Evolutionary conservation across 306 rosid species (phyloP), one percentile per base, ranked within the genome.

Genomic region (Vigna unguiculata): DNA sequence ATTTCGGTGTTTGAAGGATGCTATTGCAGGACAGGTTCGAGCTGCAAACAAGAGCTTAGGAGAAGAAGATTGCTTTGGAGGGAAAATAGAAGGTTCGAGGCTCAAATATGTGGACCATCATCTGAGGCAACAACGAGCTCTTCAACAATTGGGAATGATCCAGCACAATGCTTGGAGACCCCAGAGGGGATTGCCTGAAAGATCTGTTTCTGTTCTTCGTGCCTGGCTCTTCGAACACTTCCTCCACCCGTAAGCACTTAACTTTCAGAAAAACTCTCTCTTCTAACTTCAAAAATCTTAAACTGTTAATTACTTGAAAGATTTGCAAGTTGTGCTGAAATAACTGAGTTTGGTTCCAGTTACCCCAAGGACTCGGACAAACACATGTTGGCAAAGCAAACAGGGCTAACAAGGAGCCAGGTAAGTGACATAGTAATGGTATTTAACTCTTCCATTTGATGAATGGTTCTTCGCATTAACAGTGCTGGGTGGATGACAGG

Each of bases 141-240:
- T 96, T 40, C 99, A 96, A 76, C 99, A 96, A 36, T 86, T 96
- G 91, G 99, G 99, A 78, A 91, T 96, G 99, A 93, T 96, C 90
- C 99, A 96, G 88, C 98, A 96, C 79, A 96, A 96, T 77, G 99
- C 99, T 75, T 96, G 99, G 99, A 91, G 99, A 91, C 99, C 99
- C 85, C 99, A 96, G 81, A 82, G 99, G 86, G 99, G 99, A 41
- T 83, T 96, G 83, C 99, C 99, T 0, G 99, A 96, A 82, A 75
- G 98, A 82, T 96, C 99, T 3, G 99, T 96, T 75, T 96, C 99
- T 52, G 96, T 96, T 75, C 99, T 96, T 83, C 99, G 99, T 13
- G 99, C 99, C 80, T 96, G 99, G 99, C 99, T 96, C 83, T 96
- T 96, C 71, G 99, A 96, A 79, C 99, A 96, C 87, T 96, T 96